phyloP scores from a whole-genome alignment of 768 basidiomycete genomes.

The Psilocybe sp. region DNA sequence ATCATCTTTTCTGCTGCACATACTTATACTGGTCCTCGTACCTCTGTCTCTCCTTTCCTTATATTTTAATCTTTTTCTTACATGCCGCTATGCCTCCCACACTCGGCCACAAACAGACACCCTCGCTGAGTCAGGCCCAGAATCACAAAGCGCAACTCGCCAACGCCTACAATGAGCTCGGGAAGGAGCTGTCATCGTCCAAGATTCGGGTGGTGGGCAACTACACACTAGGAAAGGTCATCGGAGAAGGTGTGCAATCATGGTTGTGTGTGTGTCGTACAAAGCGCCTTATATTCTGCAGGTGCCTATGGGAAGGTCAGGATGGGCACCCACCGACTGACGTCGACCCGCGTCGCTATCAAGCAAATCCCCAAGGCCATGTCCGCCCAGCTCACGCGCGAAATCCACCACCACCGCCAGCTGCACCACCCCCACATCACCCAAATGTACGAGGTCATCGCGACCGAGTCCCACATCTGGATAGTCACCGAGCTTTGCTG shows the following conservation, averaged over 20 bases:
- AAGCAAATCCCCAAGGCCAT: constrained; percentile 97
- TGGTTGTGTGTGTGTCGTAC: background rate
- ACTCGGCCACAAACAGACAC: constrained; percentile 58
- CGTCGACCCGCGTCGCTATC: constrained; percentile 89
- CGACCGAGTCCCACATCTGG: constrained; percentile 94
- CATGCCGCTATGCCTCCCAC: constrained; percentile 45
- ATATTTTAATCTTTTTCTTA: constrained; percentile 28
- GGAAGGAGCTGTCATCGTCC: constrained; percentile 89
- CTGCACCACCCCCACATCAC: constrained; percentile 95
- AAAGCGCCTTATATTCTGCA: constrained; percentile 24
- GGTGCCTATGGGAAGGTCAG: constrained; percentile 96
- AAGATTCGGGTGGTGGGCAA: constrained; percentile 92
- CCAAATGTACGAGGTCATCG: constrained; percentile 96
- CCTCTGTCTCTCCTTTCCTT: constrained; percentile 34
- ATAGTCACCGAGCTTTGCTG: constrained; percentile 96
- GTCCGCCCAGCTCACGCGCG: constrained; percentile 88
- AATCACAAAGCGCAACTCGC: constrained; percentile 88
- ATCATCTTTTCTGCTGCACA: constrained; percentile 4
- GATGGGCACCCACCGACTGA: constrained; percentile 90
- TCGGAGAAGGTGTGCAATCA: constrained; percentile 79
- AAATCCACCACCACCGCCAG: constrained; percentile 97
- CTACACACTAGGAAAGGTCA: constrained; percentile 90
- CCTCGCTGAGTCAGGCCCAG: constrained; percentile 68
- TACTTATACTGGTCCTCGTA: constrained; percentile 24
- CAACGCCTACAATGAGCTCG: constrained; percentile 95